A percentile compares a stretch with the other conserved stretches of the same genome.
Evolutionary conservation across 163 green algal species (phyloP).

Genomic region (Chlorella variabilis): DNA sequence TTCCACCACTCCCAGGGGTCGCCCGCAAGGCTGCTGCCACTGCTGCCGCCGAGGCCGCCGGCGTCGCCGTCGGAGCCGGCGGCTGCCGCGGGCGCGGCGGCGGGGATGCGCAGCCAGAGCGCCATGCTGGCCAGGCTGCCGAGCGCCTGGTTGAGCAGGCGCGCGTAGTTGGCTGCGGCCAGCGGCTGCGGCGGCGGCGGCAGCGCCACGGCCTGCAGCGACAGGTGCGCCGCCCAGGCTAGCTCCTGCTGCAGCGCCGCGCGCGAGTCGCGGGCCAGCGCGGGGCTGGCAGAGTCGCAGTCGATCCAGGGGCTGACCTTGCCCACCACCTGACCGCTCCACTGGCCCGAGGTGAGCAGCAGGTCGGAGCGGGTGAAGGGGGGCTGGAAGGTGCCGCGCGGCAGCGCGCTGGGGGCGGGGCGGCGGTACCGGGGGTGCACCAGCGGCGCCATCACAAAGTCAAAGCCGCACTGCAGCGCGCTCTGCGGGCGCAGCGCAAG

Average conservation of each 20-base stretch:
- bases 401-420: conserved; percentile 25
- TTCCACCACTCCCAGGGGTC: conserved; percentile 90
- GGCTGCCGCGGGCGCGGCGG: conserved; percentile 42
- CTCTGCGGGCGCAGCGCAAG: conserved; percentile 70
- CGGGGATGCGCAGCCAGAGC: conserved; percentile 84
- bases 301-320: conserved; percentile 84
- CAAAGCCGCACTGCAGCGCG: conserved; percentile 82
- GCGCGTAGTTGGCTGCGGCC: conserved; percentile 70
- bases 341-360: conserved; percentile 63
- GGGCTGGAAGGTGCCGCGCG: conserved; percentile 11
- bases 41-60: conserved; percentile 14
- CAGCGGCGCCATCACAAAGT: conserved; percentile 91
- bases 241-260: conserved; percentile 84
- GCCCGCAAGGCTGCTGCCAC: background rate
- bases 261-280: conserved; percentile 59
- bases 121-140: conserved; percentile 72
- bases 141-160: conserved; percentile 73
- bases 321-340: conserved; percentile 82
- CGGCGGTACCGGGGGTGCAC: conserved; percentile 65
- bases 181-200: conserved; percentile 34
- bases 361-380: conserved; percentile 67
- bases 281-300: conserved; percentile 61
- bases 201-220: conserved; percentile 79
- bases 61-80: background rate
- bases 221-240: conserved; percentile 90